phyloP scores from a whole-genome alignment of 2,329 filamentous ascomycete genomes.

The Didymosphaeria variabile region DNA sequence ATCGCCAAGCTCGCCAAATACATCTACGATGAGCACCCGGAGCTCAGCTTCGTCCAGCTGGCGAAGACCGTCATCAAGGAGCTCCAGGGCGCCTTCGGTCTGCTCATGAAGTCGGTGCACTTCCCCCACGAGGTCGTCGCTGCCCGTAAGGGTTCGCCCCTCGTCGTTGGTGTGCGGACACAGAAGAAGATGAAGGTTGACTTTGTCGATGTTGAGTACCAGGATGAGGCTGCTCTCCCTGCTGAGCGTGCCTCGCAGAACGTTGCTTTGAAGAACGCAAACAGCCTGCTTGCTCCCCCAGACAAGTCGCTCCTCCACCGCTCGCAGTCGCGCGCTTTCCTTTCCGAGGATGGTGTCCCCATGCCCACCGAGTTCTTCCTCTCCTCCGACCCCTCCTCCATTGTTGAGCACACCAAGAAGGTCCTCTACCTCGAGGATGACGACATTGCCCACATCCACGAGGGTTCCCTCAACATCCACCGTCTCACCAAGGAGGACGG shows the following conservation, averaged over 20 bases:
- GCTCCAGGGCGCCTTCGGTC: slow-evolving; percentile 95
- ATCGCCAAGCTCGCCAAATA: slow-evolving; percentile 99
- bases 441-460: slow-evolving; percentile 99
- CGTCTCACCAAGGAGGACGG: slow-evolving; percentile 96
- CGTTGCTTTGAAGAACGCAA: slow-evolving; percentile 87
- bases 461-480: slow-evolving; percentile 98
- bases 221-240: slow-evolving; percentile 80
- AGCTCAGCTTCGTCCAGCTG: slow-evolving; percentile 94
- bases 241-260: slow-evolving; percentile 97
- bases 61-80: slow-evolving; percentile 98
- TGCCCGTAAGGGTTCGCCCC: slow-evolving; percentile 95
- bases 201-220: slow-evolving; percentile 98
- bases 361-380: slow-evolving; percentile 99
- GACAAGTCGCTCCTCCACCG: slow-evolving; percentile 99
- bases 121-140: slow-evolving; percentile 98
- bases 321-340: slow-evolving; percentile 97
- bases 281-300: slow-evolving; percentile 75
- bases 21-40: slow-evolving; percentile 92
- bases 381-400: slow-evolving; percentile 96
- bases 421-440: slow-evolving; percentile 99
- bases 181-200: slow-evolving; percentile 99
- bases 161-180: slow-evolving; percentile 96
- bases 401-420: slow-evolving; percentile 99
- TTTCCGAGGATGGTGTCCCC: slow-evolving; percentile 96
- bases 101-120: slow-evolving; percentile 97